Percentiles rank a stretch among this genome's conserved stretches.
Conservation (phyloP, 768 basidiomycete species). For the Russula virescens region DNA sequence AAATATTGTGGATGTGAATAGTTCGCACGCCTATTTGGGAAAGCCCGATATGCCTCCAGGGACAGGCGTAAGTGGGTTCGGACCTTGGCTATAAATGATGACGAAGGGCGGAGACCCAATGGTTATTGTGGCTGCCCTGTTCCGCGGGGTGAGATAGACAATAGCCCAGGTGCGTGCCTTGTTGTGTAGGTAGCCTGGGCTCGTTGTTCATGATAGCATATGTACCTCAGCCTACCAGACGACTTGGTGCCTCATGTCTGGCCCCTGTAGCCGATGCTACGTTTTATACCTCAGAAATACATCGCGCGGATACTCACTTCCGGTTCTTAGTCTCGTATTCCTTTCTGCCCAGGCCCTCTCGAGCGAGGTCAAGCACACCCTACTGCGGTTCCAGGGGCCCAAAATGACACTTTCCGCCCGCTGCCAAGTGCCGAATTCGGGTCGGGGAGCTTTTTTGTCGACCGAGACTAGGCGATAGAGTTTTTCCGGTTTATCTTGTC, state of each 20-base stretch:
- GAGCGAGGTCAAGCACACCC: conserved; percentile 46
- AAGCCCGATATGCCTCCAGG: conserved; percentile 32
- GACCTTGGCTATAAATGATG: conserved; percentile 51
- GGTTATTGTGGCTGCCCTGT: conserved; percentile 48
- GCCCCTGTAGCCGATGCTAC: conserved; percentile 34
- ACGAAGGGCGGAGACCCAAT: conserved; percentile 53
- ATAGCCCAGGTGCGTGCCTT: conserved; percentile 53
- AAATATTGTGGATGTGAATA: conserved; percentile 46
- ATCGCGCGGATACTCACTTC: conserved; percentile 32
- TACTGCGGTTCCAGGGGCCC: conserved; percentile 46
- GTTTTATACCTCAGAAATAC: not conserved
- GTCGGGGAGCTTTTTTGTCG: conserved; percentile 57
- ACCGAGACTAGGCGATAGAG: conserved; percentile 45
- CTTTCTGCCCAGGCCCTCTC: conserved; percentile 45
- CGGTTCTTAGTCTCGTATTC: conserved; percentile 58
- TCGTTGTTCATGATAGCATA: conserved; percentile 55
- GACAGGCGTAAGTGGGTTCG: conserved; percentile 51
- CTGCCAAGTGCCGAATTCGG: conserved; percentile 34
- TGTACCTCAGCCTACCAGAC: conserved; percentile 51
- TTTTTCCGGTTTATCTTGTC: conserved; percentile 34
- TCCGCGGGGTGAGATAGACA: conserved; percentile 43
- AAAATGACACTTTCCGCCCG: conserved; percentile 44
- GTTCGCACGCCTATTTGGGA: conserved; percentile 34
- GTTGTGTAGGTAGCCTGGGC: conserved; percentile 38
- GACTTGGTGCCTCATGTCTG: conserved; percentile 46